Evolutionary conservation across 352 stramenopile species (phyloP), one percentile per base, ranked within the genome.

Genomic region (Bremia lactucae): DNA sequence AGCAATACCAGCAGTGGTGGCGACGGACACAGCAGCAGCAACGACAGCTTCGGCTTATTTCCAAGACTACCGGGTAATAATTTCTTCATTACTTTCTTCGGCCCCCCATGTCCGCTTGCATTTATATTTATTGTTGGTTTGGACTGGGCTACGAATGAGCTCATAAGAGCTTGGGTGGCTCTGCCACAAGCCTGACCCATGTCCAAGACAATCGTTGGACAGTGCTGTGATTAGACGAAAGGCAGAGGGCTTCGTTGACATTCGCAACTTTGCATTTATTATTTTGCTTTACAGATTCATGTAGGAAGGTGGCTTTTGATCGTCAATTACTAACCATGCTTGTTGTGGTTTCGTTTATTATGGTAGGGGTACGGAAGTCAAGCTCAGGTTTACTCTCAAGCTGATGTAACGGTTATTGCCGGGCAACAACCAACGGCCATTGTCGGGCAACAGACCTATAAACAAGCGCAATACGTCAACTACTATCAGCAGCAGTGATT

Each of bases 401-500:
- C 57, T 0, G 61, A 69, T 10, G 18, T 59, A 26, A 42, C 55
- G 7, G 41, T 44, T 24, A 39, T 47, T 34, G 54, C 52, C 38
- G 31, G 40, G 8, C 59, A 67, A 23, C 55, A 71, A n/a, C 20
- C 62, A 26, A 42, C 55, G 7, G 41, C 46, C 22, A 39, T 47
- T 34, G 54, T 50, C 38, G 31, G 40, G 8, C 59, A 67, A 23
- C 55, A 71, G 37, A 44, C 34, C 13, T 81, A 78, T 44, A 59
- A 65, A 7, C 63, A 75, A 52, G 63, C 68, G 14, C 69, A 82
- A 58, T 83, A 84, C 52, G 59, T 69, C 31, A 73, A 57, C 18
- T 84, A 83, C 55, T 87, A 84, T 36, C 68, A 86, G 49, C 68
- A 86, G 51, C 64, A 79, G n/a, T n/a, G n/a, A n/a, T n/a, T n/a